Conservation (phyloP, 768 basidiomycete species). For the Termitomyces sp. region DNA sequence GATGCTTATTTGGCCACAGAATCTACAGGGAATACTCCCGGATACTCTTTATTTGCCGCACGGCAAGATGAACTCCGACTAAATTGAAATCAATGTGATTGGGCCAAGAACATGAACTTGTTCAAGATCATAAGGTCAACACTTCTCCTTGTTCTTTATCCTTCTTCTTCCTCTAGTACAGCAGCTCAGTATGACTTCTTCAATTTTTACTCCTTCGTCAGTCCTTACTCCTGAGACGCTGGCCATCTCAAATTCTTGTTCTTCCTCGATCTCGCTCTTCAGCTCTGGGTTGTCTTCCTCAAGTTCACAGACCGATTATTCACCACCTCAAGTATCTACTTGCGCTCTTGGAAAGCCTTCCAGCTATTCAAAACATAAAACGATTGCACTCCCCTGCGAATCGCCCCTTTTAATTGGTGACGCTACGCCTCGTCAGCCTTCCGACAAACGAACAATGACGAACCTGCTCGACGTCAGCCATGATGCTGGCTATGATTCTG, state of each 20-base stretch:
- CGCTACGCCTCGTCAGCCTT: constrained; percentile 4
- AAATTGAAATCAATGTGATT: neutral
- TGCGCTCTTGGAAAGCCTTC: neutral
- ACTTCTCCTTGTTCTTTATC: neutral
- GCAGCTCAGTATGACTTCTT: constrained; percentile 3
- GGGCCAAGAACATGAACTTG: neutral
- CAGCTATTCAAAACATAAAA: neutral
- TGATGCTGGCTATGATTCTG: constrained; percentile 14
- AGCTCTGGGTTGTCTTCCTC: constrained; percentile 8
- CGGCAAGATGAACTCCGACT: neutral
- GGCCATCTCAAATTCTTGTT: constrained; percentile 11
- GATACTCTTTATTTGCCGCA: neutral
- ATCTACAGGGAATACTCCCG: too few relatives aligned
- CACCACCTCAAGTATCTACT: constrained; percentile 10
- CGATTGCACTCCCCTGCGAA: neutral
- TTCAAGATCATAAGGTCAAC: too few relatives aligned
- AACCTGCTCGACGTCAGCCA: neutral
- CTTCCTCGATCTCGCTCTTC: constrained; percentile 9
- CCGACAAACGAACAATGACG: neutral
- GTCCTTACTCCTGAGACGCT: constrained; percentile 11
- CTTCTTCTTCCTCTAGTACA: neutral
- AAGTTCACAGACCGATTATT: constrained; percentile 13
- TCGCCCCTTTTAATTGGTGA: neutral
- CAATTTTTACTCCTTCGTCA: neutral
- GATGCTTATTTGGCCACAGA: too few relatives aligned